A percentile compares a stretch with the other conserved stretches of the same genome.
Conservation (phyloP, 192 early-diverging fungal species). For the Coemansia sp. region DNA sequence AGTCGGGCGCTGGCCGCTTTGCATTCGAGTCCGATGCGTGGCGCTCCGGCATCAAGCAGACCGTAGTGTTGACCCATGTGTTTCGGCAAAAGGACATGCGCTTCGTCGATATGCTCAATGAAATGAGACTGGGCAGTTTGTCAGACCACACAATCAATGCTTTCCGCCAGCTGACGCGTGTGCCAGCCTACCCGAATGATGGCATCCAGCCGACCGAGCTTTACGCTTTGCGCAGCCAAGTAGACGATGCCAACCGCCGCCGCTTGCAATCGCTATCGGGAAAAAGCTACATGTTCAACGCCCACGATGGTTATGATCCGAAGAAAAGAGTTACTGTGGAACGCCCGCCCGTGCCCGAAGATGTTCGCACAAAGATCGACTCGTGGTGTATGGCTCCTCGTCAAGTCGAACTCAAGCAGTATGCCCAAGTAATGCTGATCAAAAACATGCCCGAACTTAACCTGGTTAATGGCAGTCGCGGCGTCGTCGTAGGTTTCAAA, state of each 20-base stretch:
- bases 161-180: slow-evolving; percentile 58
- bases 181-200: slow-evolving; percentile 59
- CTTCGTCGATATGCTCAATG: slow-evolving; percentile 83
- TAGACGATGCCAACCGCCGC: slow-evolving; percentile 69
- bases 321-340: neutral
- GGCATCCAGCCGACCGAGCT: slow-evolving; percentile 71
- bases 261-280: slow-evolving; percentile 62
- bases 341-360: slow-evolving; percentile 12
- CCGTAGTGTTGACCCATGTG: slow-evolving; percentile 72
- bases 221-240: slow-evolving; percentile 74
- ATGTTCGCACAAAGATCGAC: slow-evolving; percentile 35
- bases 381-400: slow-evolving; percentile 48
- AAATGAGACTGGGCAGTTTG: slow-evolving; percentile 75
- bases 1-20: slow-evolving; percentile 53
- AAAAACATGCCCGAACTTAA: slow-evolving; percentile 67
- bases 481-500: slow-evolving; percentile 57
- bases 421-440: slow-evolving; percentile 87
- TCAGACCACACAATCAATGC: slow-evolving; percentile 57
- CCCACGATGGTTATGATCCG: slow-evolving; percentile 51
- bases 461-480: slow-evolving; percentile 83
- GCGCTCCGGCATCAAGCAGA: slow-evolving; percentile 55
- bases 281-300: slow-evolving; percentile 47
- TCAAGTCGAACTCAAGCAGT: slow-evolving; percentile 66
- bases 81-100: slow-evolving; percentile 83
- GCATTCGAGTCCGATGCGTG: slow-evolving; percentile 69